phyloP scores from a whole-genome alignment of 352 stramenopile species.

The Phytopythium ostracodes region DNA sequence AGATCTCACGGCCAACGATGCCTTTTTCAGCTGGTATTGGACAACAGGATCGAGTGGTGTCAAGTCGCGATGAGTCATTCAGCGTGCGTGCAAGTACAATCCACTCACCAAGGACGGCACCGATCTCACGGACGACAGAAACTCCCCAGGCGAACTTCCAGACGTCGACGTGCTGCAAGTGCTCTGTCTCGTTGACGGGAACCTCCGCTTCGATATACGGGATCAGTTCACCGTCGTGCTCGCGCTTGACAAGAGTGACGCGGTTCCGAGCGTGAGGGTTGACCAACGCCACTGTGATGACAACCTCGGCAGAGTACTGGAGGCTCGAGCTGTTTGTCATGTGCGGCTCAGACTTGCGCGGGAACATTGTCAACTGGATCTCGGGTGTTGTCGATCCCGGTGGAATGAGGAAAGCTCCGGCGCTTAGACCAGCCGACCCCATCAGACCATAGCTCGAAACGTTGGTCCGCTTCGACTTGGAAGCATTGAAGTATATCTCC shows the following conservation, averaged over 20 bases:
- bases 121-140: constrained; percentile 52
- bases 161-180: constrained; percentile 47
- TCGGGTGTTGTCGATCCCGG: constrained; percentile 67
- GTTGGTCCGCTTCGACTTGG: constrained; percentile 16
- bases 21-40: constrained; percentile 32
- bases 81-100: background rate
- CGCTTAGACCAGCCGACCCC: constrained; percentile 63
- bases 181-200: constrained; percentile 36
- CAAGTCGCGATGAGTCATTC: background rate
- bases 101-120: constrained; percentile 33
- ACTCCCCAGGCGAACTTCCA: constrained; percentile 66
- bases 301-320: constrained; percentile 43
- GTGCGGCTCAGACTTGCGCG: constrained; percentile 75
- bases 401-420: constrained; percentile 70
- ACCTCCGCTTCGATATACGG: constrained; percentile 47
- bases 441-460: constrained; percentile 49
- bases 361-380: constrained; percentile 89
- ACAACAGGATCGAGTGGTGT: background rate
- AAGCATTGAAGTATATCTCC: constrained; percentile 46
- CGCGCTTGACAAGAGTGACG: constrained; percentile 32
- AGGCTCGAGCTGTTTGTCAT: constrained; percentile 42
- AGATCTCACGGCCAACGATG: constrained; percentile 35
- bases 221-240: constrained; percentile 37
- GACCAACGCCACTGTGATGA: constrained; percentile 85
- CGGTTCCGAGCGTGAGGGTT: constrained; percentile 45